Evolutionary conservation across 345 rosid species (phyloP).

Genomic region (Rhodomyrtus tomentosa): DNA sequence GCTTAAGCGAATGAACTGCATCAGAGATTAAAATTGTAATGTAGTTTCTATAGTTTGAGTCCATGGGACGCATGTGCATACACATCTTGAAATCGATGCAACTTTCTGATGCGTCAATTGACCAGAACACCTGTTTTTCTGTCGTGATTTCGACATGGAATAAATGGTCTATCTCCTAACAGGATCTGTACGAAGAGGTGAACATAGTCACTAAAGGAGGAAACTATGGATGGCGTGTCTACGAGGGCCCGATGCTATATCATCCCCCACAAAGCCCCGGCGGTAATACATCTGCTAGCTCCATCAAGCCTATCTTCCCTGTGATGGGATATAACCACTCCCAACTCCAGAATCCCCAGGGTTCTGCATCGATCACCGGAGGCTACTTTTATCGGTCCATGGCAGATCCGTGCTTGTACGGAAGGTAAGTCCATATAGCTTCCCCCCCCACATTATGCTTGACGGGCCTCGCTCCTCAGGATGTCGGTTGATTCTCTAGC

Average conservation of each 20-base stretch:
- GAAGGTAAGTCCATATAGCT: constrained; percentile 29
- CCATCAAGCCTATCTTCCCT: constrained; percentile 46
- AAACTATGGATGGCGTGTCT: constrained; percentile 87
- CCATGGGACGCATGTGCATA: background rate
- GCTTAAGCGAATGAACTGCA: background rate
- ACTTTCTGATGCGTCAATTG: background rate
- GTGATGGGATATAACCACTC: constrained; percentile 84
- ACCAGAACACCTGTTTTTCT: background rate
- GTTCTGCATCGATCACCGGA: constrained; percentile 87
- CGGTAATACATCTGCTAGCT: constrained; percentile 36
- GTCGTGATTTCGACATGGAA: background rate
- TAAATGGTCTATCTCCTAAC: background rate
- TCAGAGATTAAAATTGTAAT: background rate
- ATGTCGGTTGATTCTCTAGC: background rate
- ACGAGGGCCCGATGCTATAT: constrained; percentile 53
- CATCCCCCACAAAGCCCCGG: constrained; percentile 35
- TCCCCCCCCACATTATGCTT: background rate
- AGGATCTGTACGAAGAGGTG: constrained; percentile 82
- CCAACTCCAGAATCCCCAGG: constrained; percentile 52
- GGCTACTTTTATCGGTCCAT: constrained; percentile 70
- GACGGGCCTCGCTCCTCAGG: background rate
- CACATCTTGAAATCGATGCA: background rate
- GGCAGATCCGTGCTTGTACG: constrained; percentile 72
- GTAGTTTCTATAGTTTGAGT: background rate
- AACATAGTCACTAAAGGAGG: constrained; percentile 71